Base-by-base conservation (phyloP, 1,139 yeast genomes). In the Nakaseomyces kungkrabaensis region DNA sequence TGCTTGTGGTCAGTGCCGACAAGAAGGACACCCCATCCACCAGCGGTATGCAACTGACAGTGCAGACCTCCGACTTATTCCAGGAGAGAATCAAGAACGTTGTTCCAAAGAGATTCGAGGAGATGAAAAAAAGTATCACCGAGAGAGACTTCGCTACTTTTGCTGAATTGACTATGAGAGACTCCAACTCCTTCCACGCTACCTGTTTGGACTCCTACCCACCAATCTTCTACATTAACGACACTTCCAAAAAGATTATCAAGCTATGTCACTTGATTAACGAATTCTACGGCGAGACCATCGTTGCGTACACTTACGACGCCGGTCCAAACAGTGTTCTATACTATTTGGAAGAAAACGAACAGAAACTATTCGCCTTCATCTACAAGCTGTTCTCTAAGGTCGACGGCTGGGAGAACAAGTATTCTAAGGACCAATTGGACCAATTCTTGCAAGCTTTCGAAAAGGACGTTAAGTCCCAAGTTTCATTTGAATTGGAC, bases 301-400 rank as follows among this genome's bases (percentile, higher is more conserved):
- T 89, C 50, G 97, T 96, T 26, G 97, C 97, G 37, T 92, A 92
- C 69, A 94, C 99, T 3, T 92, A 85, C 64, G 99, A 92, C 68
- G 99, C 99, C 38, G 99, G 99, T 63, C 98, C 99, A 67, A 92
- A 92, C 70, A 96, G 97, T 11, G 99, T 92, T 47, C 78, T 92
- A 54, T 92, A 92, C 72, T 92, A 90, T 67, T 81, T 84, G 64
- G 76, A 77, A 58, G 73, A 81, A 58, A 77, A 90, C 68, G 96
- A 89, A 68, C 63, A 70, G 31, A 74, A 73, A 56, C 82, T 92
- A 9, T 74, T 84, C 60, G 78, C 85, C 8, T 71, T 79, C 58
- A 67, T 85, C 49, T 70, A 81, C 67, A 70, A 72, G 52, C 68
- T 77, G 52, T 79, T 87, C 60, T 66, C 69, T 48, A 64, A 74